Conservation (phyloP, 768 basidiomycete genomes). For the Calocera cornea region DNA sequence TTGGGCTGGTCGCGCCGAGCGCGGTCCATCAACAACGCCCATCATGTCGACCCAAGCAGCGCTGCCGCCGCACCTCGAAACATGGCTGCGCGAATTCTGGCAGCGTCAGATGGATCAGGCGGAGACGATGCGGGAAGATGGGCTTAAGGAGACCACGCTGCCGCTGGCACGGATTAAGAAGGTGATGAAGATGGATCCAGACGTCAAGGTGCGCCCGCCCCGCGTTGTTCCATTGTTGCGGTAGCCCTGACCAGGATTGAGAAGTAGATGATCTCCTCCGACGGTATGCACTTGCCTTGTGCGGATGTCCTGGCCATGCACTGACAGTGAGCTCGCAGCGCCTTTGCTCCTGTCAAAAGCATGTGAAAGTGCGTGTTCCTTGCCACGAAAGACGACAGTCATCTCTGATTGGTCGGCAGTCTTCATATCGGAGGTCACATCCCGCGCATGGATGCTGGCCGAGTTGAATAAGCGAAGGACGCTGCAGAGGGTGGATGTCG, state of each 20-base stretch:
- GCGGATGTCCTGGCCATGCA: not conserved
- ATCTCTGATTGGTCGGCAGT: conserved; percentile 35
- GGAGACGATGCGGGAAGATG: conserved; percentile 79
- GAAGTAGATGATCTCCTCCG: conserved; percentile 89
- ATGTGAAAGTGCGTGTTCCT: conserved; percentile 69
- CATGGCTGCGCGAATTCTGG: conserved; percentile 82
- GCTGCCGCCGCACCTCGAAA: conserved; percentile 35
- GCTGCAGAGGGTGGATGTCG: conserved; percentile 82
- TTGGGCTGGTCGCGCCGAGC: not conserved
- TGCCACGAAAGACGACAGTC: not conserved
- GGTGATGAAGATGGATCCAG: conserved; percentile 97
- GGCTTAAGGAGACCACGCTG: conserved; percentile 63
- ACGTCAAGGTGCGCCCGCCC: conserved; percentile 66
- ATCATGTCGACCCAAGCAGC: not conserved
- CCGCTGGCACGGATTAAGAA: conserved; percentile 96
- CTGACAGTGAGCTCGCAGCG: conserved; percentile 32
- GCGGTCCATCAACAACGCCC: not conserved
- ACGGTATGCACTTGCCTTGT: conserved; percentile 40
- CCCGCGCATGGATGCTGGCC: conserved; percentile 87
- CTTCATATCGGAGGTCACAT: conserved; percentile 94
- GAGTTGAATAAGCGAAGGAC: conserved; percentile 96
- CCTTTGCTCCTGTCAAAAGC: conserved; percentile 96
- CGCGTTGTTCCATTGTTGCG: not conserved
- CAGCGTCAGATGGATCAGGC: conserved; percentile 74
- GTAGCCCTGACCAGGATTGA: conserved; percentile 6